Evolutionary conservation across 192 early-diverging fungal genomes (phyloP).

Genomic region (Coemansia erecta): DNA sequence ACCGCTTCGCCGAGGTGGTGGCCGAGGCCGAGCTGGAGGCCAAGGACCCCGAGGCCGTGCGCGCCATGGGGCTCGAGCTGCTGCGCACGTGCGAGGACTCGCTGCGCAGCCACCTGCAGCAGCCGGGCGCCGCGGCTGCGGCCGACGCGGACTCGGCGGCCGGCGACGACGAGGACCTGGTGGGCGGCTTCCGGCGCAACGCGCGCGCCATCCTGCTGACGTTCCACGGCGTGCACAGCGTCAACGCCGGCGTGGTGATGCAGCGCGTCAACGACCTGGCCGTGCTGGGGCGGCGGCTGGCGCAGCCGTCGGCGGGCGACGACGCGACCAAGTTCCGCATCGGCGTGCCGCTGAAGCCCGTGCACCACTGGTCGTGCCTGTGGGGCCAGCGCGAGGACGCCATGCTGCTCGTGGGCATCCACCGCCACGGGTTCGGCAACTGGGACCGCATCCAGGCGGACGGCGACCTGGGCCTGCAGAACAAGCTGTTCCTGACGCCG

Average conservation of each 20-base stretch:
- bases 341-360: constrained; percentile 73
- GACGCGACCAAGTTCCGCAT: constrained; percentile 77
- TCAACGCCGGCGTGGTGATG: constrained; percentile 83
- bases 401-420: constrained; percentile 93
- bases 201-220: constrained; percentile 74
- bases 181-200: constrained; percentile 51
- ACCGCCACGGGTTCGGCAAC: constrained; percentile 88
- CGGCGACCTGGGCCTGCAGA: constrained; percentile 66
- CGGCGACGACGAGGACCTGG: constrained; percentile 47
- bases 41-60: constrained; percentile 59
- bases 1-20: constrained; percentile 80
- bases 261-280: constrained; percentile 73
- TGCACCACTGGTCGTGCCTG: constrained; percentile 75
- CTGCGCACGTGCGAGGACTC: constrained; percentile 59
- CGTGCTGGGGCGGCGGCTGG: constrained; percentile 63
- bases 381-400: constrained; percentile 95
- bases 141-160: constrained; percentile 27
- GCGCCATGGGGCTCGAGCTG: constrained; percentile 42
- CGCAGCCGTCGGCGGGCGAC: constrained; percentile 38
- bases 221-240: constrained; percentile 73
- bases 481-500: constrained; percentile 78
- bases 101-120: constrained; percentile 48
- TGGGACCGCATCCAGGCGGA: constrained; percentile 89
- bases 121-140: constrained; percentile 1
- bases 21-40: constrained; percentile 73